These are phyloP conservation scores for Halophytophthora batemanensis DNA, from an alignment of 352 stramenopile genomes.

Conservation along the genomic window DNA sequence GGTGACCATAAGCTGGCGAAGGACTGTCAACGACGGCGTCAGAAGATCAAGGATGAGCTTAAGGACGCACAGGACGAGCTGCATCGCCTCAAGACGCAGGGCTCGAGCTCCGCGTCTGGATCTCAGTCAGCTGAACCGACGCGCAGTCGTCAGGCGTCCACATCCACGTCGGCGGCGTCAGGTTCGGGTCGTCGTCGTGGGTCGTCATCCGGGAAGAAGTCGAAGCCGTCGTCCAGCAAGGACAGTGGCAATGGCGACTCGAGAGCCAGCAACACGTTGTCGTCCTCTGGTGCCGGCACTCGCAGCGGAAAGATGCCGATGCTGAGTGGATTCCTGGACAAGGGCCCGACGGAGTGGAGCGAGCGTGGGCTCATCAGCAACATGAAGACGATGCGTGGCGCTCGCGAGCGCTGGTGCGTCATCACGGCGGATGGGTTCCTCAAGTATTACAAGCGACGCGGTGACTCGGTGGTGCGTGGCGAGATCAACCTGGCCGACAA, in stretches of 20 bases:
- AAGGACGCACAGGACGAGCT: constrained; percentile 65
- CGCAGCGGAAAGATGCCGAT: constrained; percentile 61
- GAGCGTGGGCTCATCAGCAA: constrained; percentile 69
- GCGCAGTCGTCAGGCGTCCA: constrained; percentile 8
- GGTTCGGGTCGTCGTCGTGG: constrained; percentile 13
- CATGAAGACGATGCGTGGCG: constrained; percentile 86
- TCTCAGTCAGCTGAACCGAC: constrained; percentile 5
- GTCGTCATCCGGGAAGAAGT: constrained; percentile 23
- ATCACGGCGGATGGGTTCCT: constrained; percentile 68
- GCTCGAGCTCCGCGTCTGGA: constrained; percentile 4
- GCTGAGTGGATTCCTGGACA: constrained; percentile 75
- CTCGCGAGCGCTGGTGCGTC: constrained; percentile 83
- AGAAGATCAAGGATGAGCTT: constrained; percentile 80
- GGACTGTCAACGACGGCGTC: constrained; percentile 68
- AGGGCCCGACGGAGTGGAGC: constrained; percentile 85
- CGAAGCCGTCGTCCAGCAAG: constrained; percentile 32
- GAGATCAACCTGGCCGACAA: constrained; percentile 78
- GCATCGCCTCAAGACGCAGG: constrained; percentile 50
- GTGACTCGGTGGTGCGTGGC: constrained; percentile 73
- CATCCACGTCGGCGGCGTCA: constrained; percentile 11
- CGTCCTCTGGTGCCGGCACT: constrained; percentile 13
- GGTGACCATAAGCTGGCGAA: constrained; percentile 73
- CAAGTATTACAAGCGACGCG: constrained; percentile 87
- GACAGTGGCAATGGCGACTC: constrained; percentile 20
- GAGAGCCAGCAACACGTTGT: constrained; percentile 14